Percentiles rank a stretch among this genome's conserved stretches.
Evolutionary conservation across 768 basidiomycete species (phyloP).

Genomic region (Lactarius sanguifluus): DNA sequence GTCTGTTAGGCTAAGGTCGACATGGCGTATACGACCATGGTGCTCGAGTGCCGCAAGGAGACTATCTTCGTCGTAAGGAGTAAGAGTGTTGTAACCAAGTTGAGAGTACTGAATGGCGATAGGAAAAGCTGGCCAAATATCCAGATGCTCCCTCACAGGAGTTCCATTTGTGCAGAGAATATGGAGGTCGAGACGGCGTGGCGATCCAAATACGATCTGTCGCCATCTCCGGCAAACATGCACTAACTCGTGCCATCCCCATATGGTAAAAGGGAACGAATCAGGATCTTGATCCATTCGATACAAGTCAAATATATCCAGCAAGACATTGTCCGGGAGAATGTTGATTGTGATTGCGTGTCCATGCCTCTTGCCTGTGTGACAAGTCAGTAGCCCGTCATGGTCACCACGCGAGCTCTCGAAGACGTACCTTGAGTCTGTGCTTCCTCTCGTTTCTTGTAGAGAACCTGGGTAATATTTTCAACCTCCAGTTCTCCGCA

Average conservation of each 20-base stretch:
- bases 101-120: neutral
- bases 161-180: slow-evolving; percentile 7
- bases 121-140: slow-evolving; percentile 7
- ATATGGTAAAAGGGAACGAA: neutral
- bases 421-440: neutral
- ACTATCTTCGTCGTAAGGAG: neutral
- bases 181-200: neutral
- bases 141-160: slow-evolving; percentile 1
- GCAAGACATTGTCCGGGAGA: neutral
- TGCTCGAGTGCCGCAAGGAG: neutral
- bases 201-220: neutral
- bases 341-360: neutral
- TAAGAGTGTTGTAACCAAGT: too few relatives aligned
- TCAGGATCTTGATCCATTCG: neutral
- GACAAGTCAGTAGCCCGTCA: neutral
- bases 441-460: neutral
- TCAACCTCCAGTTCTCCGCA: too few relatives aligned
- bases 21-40: neutral
- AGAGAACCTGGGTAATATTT: too few relatives aligned
- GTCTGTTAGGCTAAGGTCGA: neutral
- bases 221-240: slow-evolving; percentile 11
- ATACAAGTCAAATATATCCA: neutral
- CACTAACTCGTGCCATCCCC: neutral
- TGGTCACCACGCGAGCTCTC: neutral
- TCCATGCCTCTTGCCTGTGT: neutral